These are phyloP conservation scores for Mycena sanguinolenta DNA, from an alignment of 768 basidiomycete genomes.

Conservation along the genomic window DNA sequence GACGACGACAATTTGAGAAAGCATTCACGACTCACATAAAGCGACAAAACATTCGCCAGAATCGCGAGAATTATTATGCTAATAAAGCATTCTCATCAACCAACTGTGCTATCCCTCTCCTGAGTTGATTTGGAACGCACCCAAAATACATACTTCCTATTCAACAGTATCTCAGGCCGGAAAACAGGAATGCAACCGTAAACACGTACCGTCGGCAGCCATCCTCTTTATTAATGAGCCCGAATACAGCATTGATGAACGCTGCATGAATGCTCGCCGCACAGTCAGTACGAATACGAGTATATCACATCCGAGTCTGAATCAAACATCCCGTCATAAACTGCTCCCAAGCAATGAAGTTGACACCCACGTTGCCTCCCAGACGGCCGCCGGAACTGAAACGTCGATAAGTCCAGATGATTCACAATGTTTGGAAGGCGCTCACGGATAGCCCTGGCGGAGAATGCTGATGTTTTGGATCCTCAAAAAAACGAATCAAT, in stretches of 20 bases:
- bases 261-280: background rate
- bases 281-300: background rate
- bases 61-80: background rate
- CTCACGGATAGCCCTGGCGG: background rate
- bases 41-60: background rate
- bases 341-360: background rate
- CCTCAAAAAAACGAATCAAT: background rate
- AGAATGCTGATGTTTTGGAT: background rate
- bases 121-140: background rate
- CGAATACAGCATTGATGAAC: background rate
- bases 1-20: too few species aligned
- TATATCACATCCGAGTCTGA: background rate
- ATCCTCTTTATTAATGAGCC: background rate
- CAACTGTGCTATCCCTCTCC: background rate
- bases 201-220: background rate
- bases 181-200: background rate
- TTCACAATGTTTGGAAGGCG: background rate
- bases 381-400: background rate
- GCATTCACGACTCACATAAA: background rate
- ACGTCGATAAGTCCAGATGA: background rate
- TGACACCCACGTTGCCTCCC: background rate
- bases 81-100: background rate
- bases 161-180: background rate
- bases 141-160: conserved; percentile 4
- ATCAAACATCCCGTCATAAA: background rate